Evolutionary conservation across 805 yeast genomes (phyloP).

Genomic region (Lipomyces orientalis): DNA sequence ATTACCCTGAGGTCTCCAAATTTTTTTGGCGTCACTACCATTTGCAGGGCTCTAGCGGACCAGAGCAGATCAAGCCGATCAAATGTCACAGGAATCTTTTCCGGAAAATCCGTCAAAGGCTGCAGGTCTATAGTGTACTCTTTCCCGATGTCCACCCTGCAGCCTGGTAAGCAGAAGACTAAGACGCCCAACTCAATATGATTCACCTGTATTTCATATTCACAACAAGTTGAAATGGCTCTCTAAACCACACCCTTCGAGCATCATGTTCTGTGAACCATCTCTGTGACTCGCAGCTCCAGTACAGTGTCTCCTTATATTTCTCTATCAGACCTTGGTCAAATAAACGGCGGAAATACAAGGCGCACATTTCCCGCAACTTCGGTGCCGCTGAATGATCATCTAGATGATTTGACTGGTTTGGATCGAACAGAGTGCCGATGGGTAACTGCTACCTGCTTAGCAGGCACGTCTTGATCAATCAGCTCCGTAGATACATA

Average conservation of each 20-base stretch:
- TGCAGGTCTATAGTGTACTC: background rate
- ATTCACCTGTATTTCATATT: background rate
- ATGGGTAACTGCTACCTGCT: background rate
- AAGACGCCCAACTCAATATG: background rate
- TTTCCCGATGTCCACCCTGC: constrained; percentile 8
- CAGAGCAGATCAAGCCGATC: constrained; percentile 11
- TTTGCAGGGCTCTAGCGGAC: constrained; percentile 13
- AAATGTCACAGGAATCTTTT: constrained; percentile 2
- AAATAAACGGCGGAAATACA: background rate
- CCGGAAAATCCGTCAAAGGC: background rate
- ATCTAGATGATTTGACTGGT: background rate
- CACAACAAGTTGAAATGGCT: background rate
- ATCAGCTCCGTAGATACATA: background rate
- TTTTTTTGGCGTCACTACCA: background rate
- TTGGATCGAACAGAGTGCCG: background rate
- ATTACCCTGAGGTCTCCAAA: constrained; percentile 1
- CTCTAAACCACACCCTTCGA: background rate
- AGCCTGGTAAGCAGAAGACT: background rate
- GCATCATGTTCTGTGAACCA: background rate
- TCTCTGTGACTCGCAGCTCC: constrained; percentile 7
- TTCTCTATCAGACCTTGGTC: background rate
- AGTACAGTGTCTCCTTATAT: background rate
- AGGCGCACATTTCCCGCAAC: background rate
- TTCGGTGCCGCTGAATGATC: background rate
- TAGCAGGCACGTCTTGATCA: background rate